Base-by-base conservation (phyloP, 2,329 filamentous ascomycete species). In the Colletotrichum nymphaeae region DNA sequence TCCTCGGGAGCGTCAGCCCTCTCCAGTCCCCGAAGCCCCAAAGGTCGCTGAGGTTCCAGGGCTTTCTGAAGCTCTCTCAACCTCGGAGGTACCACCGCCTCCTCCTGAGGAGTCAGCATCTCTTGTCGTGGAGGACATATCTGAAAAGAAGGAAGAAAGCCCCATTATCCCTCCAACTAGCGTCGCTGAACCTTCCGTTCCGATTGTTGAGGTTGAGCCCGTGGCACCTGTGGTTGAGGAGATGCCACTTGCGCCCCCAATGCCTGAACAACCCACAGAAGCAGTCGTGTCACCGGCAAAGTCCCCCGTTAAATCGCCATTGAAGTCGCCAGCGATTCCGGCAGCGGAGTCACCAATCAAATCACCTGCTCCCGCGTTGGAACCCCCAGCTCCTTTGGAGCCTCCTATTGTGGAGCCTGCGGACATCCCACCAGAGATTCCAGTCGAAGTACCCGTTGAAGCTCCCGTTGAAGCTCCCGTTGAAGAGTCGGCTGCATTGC, bases 141-240 rank as follows among this genome's bases (percentile, higher is more conserved):
- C 69, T 9, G 72, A 52, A 26, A 69, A 52, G 60, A 63, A 62
- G 56, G 69, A 69, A 4, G 37, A 62, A 22, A 28, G 55, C 28
- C 59, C 24, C 3, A 14, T 37, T 2, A 9, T 30, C 14, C 55
- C 24, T 19, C 30, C 64, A 16, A 9, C 64, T 19, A 42, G 16
- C 19, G 14, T 24, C 2, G 67, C 62, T 19, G 53, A 75, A 42
- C 37, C 53, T 22, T 11, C 58, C 19, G 58, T 30, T 5, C 22
- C 71, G 5, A 32, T 52, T 26, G 19, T 32, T n/a, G 72, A 73
- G n/a, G 35, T n/a, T 5, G 64, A 70, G 26, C 57, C 42, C 7
- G n/a, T 28, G 32, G 46, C 49, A 19, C 55, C 60, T 9, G 42
- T 28, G 24, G 28, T 56, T 7, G 70, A 64, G 32, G 66, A 73